Conservation (phyloP, 805 yeast genomes). For the Isabelozyma gotoi region DNA sequence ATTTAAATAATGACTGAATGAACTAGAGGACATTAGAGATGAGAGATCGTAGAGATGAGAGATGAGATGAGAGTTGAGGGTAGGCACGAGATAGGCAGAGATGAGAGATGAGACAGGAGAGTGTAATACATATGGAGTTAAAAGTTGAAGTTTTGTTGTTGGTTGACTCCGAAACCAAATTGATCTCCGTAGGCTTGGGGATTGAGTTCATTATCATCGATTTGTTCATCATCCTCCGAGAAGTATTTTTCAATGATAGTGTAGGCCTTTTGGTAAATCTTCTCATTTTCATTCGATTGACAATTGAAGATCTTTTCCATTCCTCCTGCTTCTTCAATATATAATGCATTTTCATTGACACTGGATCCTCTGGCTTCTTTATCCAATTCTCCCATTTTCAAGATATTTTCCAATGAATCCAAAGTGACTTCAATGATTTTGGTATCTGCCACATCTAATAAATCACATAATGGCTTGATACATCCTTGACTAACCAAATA, state of each 20-base stretch:
- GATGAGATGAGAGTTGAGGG: slow-evolving; percentile 2
- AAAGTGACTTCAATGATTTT: slow-evolving; percentile 92
- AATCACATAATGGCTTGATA: slow-evolving; percentile 94
- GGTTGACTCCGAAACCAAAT: slow-evolving; percentile 81
- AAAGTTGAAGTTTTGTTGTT: slow-evolving; percentile 53
- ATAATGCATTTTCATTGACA: slow-evolving; percentile 84
- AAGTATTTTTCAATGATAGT: slow-evolving; percentile 88
- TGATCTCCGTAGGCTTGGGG: slow-evolving; percentile 80
- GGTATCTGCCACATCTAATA: slow-evolving; percentile 82
- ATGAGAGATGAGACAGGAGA: neutral
- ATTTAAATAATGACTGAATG: neutral
- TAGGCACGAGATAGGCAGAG: slow-evolving; percentile 1
- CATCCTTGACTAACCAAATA: slow-evolving; percentile 94
- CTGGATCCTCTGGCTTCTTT: slow-evolving; percentile 69
- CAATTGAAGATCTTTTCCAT: slow-evolving; percentile 93
- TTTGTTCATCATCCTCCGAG: slow-evolving; percentile 75
- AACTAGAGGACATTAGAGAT: neutral
- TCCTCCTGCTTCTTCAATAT: slow-evolving; percentile 97
- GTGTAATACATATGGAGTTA: slow-evolving; percentile 13
- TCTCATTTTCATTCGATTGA: slow-evolving; percentile 89
- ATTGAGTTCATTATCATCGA: slow-evolving; percentile 67
- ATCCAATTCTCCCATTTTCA: slow-evolving; percentile 92
- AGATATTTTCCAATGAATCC: slow-evolving; percentile 91
- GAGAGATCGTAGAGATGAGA: neutral
- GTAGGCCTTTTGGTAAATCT: slow-evolving; percentile 88